These are phyloP conservation scores for Aureobasidium subglaciale DNA, from an alignment of 2,329 filamentous ascomycete species.

Conservation along the genomic window DNA sequence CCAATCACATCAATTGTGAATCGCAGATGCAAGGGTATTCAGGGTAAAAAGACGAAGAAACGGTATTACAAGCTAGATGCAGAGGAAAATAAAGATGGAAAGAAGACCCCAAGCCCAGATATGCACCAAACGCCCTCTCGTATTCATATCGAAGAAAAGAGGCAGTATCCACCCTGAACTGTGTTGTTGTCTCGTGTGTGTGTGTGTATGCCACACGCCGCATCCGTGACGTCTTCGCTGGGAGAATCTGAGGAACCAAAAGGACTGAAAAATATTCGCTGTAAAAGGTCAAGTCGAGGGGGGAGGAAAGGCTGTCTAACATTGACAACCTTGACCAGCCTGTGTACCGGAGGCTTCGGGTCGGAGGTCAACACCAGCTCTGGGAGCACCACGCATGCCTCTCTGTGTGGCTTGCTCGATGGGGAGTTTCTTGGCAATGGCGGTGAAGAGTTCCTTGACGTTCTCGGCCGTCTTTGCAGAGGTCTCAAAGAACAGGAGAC, in stretches of 20 bases:
- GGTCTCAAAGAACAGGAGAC: slow-evolving; percentile 95
- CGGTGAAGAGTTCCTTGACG: slow-evolving; percentile 89
- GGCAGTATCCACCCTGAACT: slow-evolving; percentile 6
- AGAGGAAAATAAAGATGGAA: slow-evolving; percentile 8
- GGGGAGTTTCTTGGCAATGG: slow-evolving; percentile 94
- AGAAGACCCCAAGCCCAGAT: slow-evolving; percentile 8
- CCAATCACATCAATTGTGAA: not conserved
- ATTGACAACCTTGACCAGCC: slow-evolving; percentile 55
- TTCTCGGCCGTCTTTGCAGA: slow-evolving; percentile 97
- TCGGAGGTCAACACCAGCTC: slow-evolving; percentile 61
- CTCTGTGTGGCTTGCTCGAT: slow-evolving; percentile 93
- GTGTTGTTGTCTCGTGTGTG: not conserved
- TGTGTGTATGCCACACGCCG: not conserved
- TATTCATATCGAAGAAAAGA: slow-evolving; percentile 13
- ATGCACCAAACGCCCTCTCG: slow-evolving; percentile 15
- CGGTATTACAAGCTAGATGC: slow-evolving; percentile 15
- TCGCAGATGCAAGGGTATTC: not conserved
- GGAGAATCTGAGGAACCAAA: not conserved
- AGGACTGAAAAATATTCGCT: not conserved
- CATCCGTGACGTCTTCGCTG: slow-evolving; percentile 10
- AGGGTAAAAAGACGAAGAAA: not conserved
- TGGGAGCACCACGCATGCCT: slow-evolving; percentile 60
- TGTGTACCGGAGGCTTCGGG: slow-evolving; percentile 53
- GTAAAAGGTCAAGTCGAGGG: not conserved
- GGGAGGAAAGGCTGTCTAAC: slow-evolving; percentile 37